Percentiles rank a stretch among this genome's conserved stretches.
These are phyloP conservation scores for Pichia sp. DNA, from an alignment of 1,139 yeast species.

Conservation along the genomic window DNA sequence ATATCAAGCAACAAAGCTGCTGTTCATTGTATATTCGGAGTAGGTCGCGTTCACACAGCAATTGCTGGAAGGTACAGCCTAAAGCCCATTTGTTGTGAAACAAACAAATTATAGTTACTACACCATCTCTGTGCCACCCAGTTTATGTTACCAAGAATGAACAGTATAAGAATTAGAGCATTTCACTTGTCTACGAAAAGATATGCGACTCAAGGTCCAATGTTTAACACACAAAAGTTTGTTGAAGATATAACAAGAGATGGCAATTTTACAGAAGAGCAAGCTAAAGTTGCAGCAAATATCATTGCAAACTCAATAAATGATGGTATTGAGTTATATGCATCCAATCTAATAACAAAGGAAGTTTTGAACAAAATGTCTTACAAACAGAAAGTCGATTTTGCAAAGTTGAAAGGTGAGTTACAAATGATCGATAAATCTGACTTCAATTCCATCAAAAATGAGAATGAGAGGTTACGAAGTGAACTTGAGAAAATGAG, in stretches of 20 bases:
- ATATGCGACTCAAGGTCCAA: constrained; percentile 29
- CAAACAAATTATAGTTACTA: no score
- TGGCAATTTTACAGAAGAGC: constrained; percentile 62
- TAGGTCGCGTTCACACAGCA: no score
- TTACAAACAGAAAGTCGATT: constrained; percentile 93
- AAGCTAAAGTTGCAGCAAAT: constrained; percentile 73
- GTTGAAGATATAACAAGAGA: constrained; percentile 59
- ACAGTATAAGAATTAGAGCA: constrained; percentile 3
- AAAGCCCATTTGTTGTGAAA: no score
- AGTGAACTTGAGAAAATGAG: constrained; percentile 83
- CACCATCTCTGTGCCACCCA: no score
- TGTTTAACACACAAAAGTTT: constrained; percentile 74
- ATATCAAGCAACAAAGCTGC: no score
- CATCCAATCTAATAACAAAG: constrained; percentile 70
- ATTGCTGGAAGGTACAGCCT: no score
- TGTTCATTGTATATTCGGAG: no score
- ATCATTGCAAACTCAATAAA: constrained; percentile 72
- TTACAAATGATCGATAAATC: constrained; percentile 80
- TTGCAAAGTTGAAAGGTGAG: constrained; percentile 89
- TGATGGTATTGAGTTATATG: constrained; percentile 72
- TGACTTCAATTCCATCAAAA: constrained; percentile 73
- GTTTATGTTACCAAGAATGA: no score
- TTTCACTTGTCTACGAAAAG: not conserved
- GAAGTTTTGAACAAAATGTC: constrained; percentile 78
- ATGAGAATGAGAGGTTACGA: constrained; percentile 79